phyloP scores from a whole-genome alignment of 257 asterid genomes.

The Echites panduratus region DNA sequence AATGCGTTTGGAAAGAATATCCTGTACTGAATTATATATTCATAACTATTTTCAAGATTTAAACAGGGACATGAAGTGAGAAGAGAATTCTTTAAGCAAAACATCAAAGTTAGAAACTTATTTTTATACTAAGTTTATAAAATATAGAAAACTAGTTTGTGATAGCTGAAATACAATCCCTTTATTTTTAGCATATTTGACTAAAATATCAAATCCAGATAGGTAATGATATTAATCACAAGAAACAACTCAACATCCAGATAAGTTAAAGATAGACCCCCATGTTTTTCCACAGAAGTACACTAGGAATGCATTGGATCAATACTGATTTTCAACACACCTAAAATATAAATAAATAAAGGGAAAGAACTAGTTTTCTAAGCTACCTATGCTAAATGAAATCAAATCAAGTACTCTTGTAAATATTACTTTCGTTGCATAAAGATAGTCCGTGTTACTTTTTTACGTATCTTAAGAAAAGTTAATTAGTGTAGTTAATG shows the following conservation, averaged over 20 bases:
- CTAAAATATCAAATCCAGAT: background rate
- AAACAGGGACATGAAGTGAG: conserved; percentile 2
- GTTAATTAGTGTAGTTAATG: too few relatives aligned
- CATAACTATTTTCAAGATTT: background rate
- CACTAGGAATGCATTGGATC: too few relatives aligned
- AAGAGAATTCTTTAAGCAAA: conserved; percentile 19
- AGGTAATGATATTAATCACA: background rate
- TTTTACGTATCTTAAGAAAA: too few relatives aligned
- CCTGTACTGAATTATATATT: background rate
- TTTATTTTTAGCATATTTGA: background rate
- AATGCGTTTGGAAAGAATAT: background rate
- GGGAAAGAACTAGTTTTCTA: too few relatives aligned
- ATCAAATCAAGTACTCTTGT: too few relatives aligned
- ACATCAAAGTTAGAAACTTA: background rate
- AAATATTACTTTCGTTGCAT: too few relatives aligned
- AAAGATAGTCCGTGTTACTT: too few relatives aligned
- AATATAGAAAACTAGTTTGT: background rate
- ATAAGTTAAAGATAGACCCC: too few relatives aligned
- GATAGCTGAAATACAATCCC: background rate
- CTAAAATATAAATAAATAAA: too few relatives aligned
- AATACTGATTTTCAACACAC: too few relatives aligned
- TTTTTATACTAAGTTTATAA: background rate
- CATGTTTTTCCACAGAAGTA: too few relatives aligned
- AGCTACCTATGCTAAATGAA: too few relatives aligned
- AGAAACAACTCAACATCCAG: background rate